Conservation (phyloP, 768 basidiomycete species). For the Pholiota microspora region DNA sequence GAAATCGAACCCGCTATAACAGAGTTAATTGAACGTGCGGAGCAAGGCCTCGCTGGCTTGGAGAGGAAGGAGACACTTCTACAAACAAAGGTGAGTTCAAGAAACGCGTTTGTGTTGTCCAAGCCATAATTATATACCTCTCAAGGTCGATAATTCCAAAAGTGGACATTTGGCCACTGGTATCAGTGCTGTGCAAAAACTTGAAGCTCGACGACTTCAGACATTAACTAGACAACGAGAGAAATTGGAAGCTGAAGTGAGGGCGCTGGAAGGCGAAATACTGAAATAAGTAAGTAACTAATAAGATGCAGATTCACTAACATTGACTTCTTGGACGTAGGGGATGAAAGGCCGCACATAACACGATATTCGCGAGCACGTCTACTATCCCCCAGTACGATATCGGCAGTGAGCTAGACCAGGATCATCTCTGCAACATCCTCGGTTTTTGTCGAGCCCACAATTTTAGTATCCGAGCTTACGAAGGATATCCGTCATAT, state of each 20-base stretch:
- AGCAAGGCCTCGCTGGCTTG: slow-evolving; percentile 61
- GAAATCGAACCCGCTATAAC: slow-evolving; percentile 81
- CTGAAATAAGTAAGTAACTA: slow-evolving; percentile 44
- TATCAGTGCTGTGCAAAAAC: slow-evolving; percentile 56
- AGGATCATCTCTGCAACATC: no score
- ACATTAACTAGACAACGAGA: slow-evolving; percentile 65
- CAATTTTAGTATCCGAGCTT: no score
- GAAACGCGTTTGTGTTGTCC: background rate
- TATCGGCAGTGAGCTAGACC: no score
- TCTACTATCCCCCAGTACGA: no score
- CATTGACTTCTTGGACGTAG: background rate
- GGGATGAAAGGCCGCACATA: background rate
- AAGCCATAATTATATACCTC: no score
- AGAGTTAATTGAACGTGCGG: slow-evolving; percentile 69
- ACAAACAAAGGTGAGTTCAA: slow-evolving; percentile 56
- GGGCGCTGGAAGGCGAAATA: slow-evolving; percentile 60
- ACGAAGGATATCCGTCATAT: no score
- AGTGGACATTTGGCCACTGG: slow-evolving; percentile 40
- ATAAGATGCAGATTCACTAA: background rate
- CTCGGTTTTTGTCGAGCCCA: no score
- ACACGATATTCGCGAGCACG: background rate
- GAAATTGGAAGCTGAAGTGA: slow-evolving; percentile 62
- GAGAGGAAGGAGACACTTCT: slow-evolving; percentile 61
- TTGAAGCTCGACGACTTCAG: slow-evolving; percentile 65
- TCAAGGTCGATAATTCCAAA: slow-evolving; percentile 56